phyloP scores from a whole-genome alignment of 139 green algal species.

The Raphidocelis subcapitata region DNA sequence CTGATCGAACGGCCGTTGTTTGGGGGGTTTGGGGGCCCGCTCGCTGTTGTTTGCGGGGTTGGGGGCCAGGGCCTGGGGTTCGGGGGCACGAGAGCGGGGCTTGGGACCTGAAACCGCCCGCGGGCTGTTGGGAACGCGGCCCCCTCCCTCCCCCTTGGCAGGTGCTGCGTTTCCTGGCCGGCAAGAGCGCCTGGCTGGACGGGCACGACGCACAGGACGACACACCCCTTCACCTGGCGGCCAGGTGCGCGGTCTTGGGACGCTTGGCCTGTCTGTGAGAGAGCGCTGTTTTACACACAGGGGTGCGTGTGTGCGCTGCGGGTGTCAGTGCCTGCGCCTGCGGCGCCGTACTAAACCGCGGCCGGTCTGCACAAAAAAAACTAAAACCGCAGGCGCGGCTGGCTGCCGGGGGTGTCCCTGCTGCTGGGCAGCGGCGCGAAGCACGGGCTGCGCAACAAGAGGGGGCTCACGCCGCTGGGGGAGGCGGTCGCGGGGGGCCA shows the following conservation, averaged over 20 bases:
- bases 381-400: slow-evolving; percentile 6
- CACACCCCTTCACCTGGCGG: slow-evolving; percentile 67
- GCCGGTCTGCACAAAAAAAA: no score
- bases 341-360: background rate
- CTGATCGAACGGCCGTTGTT: no score
- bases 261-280: no score
- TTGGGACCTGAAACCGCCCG: no score
- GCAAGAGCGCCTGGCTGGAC: slow-evolving; percentile 59
- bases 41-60: no score
- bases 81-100: no score
- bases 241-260: slow-evolving; percentile 29
- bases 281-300: background rate
- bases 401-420: slow-evolving; percentile 30
- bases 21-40: no score
- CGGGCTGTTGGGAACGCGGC: no score
- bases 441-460: slow-evolving; percentile 51
- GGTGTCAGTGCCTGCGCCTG: background rate
- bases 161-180: slow-evolving; percentile 41
- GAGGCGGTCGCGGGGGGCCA: slow-evolving; percentile 53
- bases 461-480: slow-evolving; percentile 54
- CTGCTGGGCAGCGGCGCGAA: slow-evolving; percentile 45
- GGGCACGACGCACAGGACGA: slow-evolving; percentile 52
- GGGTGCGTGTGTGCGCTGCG: background rate
- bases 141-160: background rate
- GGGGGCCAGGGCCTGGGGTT: no score